These are phyloP conservation scores for Cercospora citrullina DNA, from an alignment of 2,329 filamentous ascomycete species.

Conservation along the genomic window DNA sequence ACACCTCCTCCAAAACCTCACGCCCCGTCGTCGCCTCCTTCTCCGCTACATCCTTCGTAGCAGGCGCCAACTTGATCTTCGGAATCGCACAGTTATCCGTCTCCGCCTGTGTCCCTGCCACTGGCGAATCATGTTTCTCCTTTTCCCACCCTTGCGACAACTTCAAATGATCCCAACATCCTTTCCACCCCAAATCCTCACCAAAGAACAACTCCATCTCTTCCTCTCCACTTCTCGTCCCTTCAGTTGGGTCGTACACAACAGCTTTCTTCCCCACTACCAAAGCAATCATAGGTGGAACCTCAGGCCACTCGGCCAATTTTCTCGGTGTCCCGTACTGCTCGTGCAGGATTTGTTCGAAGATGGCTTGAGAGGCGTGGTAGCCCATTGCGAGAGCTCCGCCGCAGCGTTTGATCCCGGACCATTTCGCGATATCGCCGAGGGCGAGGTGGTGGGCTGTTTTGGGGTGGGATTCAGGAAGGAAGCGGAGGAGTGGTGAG, in stretches of 20 bases:
- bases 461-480: conserved; percentile 54
- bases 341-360: conserved; percentile 59
- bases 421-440: conserved; percentile 70
- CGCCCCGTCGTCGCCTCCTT: background rate
- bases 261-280: conserved; percentile 20
- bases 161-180: conserved; percentile 21
- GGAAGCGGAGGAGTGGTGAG: conserved; percentile 58
- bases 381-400: conserved; percentile 73
- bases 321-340: conserved; percentile 25
- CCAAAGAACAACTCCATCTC: conserved; percentile 21
- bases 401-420: conserved; percentile 77
- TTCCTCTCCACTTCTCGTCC: conserved; percentile 16
- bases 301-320: conserved; percentile 13
- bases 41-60: background rate
- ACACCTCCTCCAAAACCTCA: background rate
- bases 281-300: conserved; percentile 22
- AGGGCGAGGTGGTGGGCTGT: conserved; percentile 64
- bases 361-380: conserved; percentile 65
- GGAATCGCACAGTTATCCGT: background rate
- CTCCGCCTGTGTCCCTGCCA: background rate
- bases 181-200: conserved; percentile 20
- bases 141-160: conserved; percentile 13
- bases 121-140: conserved; percentile 1
- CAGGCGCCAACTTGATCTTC: conserved; percentile 6
- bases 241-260: conserved; percentile 16